A percentile compares a stretch with the other conserved stretches of the same genome.
phyloP scores from a whole-genome alignment of 345 rosid genomes.

The Citrus maxima region DNA sequence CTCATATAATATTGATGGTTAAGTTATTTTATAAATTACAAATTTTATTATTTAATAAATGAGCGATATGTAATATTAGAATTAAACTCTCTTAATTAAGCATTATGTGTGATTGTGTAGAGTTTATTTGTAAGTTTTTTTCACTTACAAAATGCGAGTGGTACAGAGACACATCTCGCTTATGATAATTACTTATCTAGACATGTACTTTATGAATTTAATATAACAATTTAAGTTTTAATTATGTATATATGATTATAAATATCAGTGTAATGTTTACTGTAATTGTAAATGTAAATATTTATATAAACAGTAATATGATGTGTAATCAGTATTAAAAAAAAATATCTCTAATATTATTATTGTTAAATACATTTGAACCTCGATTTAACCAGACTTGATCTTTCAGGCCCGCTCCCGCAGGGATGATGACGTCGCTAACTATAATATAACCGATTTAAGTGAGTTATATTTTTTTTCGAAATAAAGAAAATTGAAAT shows the following conservation, averaged over 20 bases:
- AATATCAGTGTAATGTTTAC: rapidly evolving
- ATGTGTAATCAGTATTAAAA: too few relatives aligned
- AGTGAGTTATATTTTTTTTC: too few relatives aligned
- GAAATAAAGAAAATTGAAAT: too few relatives aligned
- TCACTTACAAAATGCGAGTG: rapidly evolving
- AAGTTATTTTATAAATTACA: too few relatives aligned
- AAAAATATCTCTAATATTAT: too few relatives aligned
- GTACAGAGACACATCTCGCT: rapidly evolving
- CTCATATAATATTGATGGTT: rapidly evolving
- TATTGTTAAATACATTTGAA: too few relatives aligned
- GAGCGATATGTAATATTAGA: rapidly evolving
- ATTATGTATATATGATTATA: rapidly evolving
- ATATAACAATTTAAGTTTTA: rapidly evolving
- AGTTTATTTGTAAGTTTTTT: rapidly evolving
- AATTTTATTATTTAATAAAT: too few relatives aligned
- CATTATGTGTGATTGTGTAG: rapidly evolving
- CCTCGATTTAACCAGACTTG: too few relatives aligned
- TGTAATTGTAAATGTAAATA: rapidly evolving
- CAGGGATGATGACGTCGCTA: too few relatives aligned
- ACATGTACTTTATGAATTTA: rapidly evolving
- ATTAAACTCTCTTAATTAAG: too few relatives aligned
- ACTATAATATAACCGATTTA: too few relatives aligned
- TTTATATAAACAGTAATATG: rapidly evolving
- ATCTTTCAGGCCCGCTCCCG: too few relatives aligned
- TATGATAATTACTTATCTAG: rapidly evolving